Percentiles rank a stretch among this genome's conserved stretches.
Conservation (phyloP, 2,329 filamentous ascomycete species). For the Emydomyces testavorans region DNA sequence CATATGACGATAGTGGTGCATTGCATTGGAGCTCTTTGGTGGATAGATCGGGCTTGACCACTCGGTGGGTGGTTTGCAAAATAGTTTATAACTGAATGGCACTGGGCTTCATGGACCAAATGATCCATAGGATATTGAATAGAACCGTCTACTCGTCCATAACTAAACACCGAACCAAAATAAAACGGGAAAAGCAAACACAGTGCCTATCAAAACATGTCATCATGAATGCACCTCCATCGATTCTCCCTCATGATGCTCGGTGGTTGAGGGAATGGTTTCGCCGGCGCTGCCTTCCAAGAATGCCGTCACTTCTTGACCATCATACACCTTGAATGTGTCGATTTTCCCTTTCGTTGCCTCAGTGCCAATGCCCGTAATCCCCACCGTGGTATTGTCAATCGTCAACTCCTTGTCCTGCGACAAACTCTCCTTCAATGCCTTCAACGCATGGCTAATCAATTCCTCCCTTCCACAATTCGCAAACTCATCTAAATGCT, state of each 20-base stretch:
- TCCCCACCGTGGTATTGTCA: constrained; percentile 86
- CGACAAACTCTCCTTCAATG: constrained; percentile 86
- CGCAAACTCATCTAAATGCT: constrained; percentile 74
- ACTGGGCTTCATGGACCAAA: background rate
- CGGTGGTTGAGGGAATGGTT: constrained; percentile 38
- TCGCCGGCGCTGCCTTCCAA: constrained; percentile 57
- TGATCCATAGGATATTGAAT: background rate
- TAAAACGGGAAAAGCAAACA: constrained; percentile 1
- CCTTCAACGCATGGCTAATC: constrained; percentile 77
- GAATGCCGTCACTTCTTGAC: constrained; percentile 73
- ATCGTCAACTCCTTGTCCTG: constrained; percentile 97
- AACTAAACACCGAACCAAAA: constrained; percentile 5
- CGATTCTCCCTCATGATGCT: constrained; percentile 34
- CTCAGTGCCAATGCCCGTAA: constrained; percentile 55
- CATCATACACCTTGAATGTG: constrained; percentile 83
- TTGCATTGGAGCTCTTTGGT: background rate
- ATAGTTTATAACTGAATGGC: background rate
- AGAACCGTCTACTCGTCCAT: constrained; percentile 4
- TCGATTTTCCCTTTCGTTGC: constrained; percentile 51
- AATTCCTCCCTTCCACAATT: constrained; percentile 69
- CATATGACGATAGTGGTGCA: background rate
- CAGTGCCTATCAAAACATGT: background rate
- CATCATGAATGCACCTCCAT: constrained; percentile 47
- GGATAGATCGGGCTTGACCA: background rate
- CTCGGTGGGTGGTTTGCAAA: background rate